phyloP scores from a whole-genome alignment of 2,329 filamentous ascomycete species.

The Fusarium virguliforme region DNA sequence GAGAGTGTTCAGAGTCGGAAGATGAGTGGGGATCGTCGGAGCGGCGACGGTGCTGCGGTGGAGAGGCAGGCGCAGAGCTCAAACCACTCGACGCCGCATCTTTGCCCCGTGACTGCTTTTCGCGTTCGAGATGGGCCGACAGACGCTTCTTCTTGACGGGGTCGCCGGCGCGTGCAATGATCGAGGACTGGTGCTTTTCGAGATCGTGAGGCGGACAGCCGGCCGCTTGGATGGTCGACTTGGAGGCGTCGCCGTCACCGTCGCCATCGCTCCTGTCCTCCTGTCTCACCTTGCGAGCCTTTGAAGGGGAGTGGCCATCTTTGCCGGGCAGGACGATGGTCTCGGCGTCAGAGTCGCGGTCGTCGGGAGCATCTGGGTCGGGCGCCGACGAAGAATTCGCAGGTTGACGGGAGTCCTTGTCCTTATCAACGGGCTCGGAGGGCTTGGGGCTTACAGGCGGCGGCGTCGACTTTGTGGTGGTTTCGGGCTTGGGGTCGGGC shows the following conservation, averaged over 20 bases:
- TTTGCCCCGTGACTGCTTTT: constrained; percentile 61
- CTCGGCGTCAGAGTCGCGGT: constrained; percentile 80
- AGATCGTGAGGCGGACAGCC: constrained; percentile 54
- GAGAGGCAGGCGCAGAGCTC: constrained; percentile 73
- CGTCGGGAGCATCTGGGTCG: constrained; percentile 61
- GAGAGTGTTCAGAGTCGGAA: constrained; percentile 70
- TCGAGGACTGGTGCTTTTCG: constrained; percentile 55
- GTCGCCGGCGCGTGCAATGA: constrained; percentile 53
- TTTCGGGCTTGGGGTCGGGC: constrained; percentile 51
- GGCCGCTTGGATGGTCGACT: constrained; percentile 54
- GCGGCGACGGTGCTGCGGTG: constrained; percentile 58
- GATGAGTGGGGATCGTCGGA: constrained; percentile 62
- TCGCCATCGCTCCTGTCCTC: constrained; percentile 75
- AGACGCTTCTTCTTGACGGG: constrained; percentile 67
- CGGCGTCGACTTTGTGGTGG: constrained; percentile 43
- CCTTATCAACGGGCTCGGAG: constrained; percentile 39
- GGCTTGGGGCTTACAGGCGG: constrained; percentile 49
- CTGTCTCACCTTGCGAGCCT: constrained; percentile 75
- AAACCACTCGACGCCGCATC: constrained; percentile 68
- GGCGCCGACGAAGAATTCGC: constrained; percentile 52
- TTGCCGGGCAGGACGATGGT: constrained; percentile 79
- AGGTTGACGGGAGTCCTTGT: constrained; percentile 52
- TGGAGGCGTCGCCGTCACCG: constrained; percentile 60
- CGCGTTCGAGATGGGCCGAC: constrained; percentile 58
- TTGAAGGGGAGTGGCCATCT: constrained; percentile 75